phyloP scores from a whole-genome alignment of 2,329 filamentous ascomycete genomes.

The Aspergillus brasiliensis region DNA sequence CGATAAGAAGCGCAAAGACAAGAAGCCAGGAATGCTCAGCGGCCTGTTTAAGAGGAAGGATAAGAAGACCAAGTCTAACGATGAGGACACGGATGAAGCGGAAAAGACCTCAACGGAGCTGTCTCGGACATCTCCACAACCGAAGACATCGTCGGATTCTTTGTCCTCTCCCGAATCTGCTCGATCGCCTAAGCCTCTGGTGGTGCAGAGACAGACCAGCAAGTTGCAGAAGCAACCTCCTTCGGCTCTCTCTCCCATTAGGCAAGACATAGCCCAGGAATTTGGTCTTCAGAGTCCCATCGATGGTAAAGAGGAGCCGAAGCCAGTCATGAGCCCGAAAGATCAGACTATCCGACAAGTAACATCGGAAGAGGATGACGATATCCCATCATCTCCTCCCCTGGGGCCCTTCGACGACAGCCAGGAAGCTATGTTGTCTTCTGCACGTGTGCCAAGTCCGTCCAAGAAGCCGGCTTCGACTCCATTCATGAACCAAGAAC shows the following conservation, averaged over 20 bases:
- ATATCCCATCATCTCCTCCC: conserved; percentile 23
- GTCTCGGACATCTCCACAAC: conserved; percentile 47
- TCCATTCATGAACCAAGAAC: conserved; percentile 18
- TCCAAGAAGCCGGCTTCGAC: conserved; percentile 28
- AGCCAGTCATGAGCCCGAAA: conserved; percentile 23
- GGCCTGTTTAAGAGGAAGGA: conserved; percentile 69
- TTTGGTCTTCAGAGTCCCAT: conserved; percentile 24
- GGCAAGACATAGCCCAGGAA: conserved; percentile 43
- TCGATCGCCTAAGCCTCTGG: conserved; percentile 32
- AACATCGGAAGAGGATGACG: conserved; percentile 32
- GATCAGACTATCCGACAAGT: conserved; percentile 41
- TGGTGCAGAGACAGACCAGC: conserved; percentile 60
- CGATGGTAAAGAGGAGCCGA: conserved; percentile 25
- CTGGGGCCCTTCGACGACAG: conserved; percentile 23
- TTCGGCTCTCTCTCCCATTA: conserved; percentile 39
- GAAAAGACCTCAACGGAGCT: conserved; percentile 66
- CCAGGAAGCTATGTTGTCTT: conserved; percentile 22
- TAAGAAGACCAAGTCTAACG: conserved; percentile 56
- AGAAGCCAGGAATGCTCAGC: conserved; percentile 72
- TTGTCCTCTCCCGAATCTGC: conserved; percentile 38
- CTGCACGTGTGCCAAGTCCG: conserved; percentile 24
- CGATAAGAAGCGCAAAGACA: conserved; percentile 73
- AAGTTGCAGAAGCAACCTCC: conserved; percentile 72
- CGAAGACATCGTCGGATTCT: conserved; percentile 49
- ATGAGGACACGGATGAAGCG: conserved; percentile 49